Evolutionary conservation across 225 moss, liverwort and hornwort species (phyloP).

Genomic region (Physcomitrellopsis africana): DNA sequence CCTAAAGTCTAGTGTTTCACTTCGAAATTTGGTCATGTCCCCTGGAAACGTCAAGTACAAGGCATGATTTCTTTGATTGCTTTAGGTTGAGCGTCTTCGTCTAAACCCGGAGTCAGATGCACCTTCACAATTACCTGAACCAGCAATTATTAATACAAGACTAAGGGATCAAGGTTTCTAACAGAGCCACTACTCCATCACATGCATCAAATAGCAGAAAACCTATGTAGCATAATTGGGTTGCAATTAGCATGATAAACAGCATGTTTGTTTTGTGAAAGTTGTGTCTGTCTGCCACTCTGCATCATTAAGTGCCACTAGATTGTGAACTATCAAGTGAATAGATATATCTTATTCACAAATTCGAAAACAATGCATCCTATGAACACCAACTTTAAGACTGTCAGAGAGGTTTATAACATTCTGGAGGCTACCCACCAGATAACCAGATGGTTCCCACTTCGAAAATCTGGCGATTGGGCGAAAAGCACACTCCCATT

Average conservation of each 20-base stretch:
- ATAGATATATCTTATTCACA: no score
- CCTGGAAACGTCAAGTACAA: background rate
- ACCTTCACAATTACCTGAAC: background rate
- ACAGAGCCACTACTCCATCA: background rate
- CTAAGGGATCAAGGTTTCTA: background rate
- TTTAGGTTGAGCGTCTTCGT: background rate
- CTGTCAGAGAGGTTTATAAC: no score
- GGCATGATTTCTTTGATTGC: background rate
- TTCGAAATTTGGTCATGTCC: no score
- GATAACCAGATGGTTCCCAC: no score
- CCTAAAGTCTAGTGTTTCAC: no score
- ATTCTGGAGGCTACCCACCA: no score
- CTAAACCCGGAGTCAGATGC: background rate
- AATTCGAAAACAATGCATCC: no score
- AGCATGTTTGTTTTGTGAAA: constrained; percentile 13
- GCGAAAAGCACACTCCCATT: no score
- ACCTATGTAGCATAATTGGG: constrained; percentile 21
- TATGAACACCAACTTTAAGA: no score
- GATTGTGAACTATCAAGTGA: background rate
- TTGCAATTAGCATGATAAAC: background rate
- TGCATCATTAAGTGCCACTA: background rate
- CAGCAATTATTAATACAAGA: background rate
- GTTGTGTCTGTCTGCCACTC: background rate
- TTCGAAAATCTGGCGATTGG: no score
- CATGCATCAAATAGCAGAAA: background rate